Evolutionary conservation across 2,329 filamentous ascomycete genomes (phyloP), one percentile per base, ranked within the genome.

Genomic region (Xylaria sp.): DNA sequence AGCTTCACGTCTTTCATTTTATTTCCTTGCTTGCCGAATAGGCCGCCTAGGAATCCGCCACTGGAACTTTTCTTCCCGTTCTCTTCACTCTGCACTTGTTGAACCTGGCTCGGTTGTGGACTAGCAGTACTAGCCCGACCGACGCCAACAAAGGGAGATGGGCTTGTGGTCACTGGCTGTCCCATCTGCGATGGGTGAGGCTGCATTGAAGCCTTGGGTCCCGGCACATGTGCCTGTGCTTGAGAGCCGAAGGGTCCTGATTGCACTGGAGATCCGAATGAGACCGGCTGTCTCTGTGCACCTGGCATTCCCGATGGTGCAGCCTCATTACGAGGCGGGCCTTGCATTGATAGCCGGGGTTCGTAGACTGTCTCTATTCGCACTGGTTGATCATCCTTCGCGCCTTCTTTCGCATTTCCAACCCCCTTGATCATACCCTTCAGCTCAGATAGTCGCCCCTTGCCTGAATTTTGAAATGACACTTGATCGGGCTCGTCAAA

Each of bases 351-450:
- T 19, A 43, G 52, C 23, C 62, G 62, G 17, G 62, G 25, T 23
- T 64, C 55, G 29, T 64, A 62, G 3, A 60, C 46, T 55, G 68
- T 53, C 54, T 66, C 35, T 60, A 54, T 35, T 47, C 51, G 73
- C 4, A 54, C 65, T n/a, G 67, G 65, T 17, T 71, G 68, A 9
- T 75, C 72, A 29, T 74, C 72, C 48, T 68, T 71, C 8, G 58
- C 58, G 6, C 68, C 68, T 11, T 72, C 68, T 54, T 71, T 74
- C 46, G 69, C 69, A 46, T 62, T 68, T 3, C 68, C 70, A 8
- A 72, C 71, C 1, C 70, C 70, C 54, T 66, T 71, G 27, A 74
- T 72, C 65, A 74, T 73, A n/a, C 68, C 71, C 49, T 68, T 73
- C 9, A 75, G 67, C 33, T 75, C 73, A 1, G 73, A 75, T 3